Base-by-base conservation (phyloP, 2,329 filamentous ascomycete genomes). In the Phoma sp. region DNA sequence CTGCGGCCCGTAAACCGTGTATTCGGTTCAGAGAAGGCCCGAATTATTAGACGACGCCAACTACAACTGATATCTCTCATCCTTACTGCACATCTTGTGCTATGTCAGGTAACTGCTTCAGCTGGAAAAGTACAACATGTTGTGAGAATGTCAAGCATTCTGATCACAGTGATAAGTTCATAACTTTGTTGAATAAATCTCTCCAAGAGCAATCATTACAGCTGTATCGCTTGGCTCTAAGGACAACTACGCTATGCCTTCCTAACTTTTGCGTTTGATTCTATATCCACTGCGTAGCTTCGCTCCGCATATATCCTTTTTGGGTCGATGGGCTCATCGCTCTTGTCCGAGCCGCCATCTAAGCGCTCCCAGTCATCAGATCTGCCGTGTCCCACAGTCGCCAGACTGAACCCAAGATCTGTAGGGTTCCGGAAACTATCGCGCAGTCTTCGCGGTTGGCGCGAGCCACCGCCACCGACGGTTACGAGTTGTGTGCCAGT, bases 281-380 rank as follows among this genome's bases (percentile, higher is more conserved):
- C 60, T 8, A 62, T 53, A 25, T 62, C 60, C 7, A 61, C 55
- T 7, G 58, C 58, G 27, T 60, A 60, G 18, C 51, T 55, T 25
- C 52, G 52, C 30, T 60, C 59, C 7, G 57, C 47, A 9, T 61
- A 56, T 23, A 59, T 54, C 5, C 46, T 53, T 29, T 60, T 62
- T 1, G 55, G 47, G 4, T 58, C 43, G 22, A 61, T 56, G 5
- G 55, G 53, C 4, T 47, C 50, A 32, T 55, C 48, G 27, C 57
- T 62, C 27, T 52, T 57, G 30, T 65, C 60, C 7, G 58, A 63
- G 3, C 51, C 52, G 2, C 60, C 60, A 35, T 66, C 61, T 14
- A 66, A 39, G n/a, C 50, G 37, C 46, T 66, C 58, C 61, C 63
- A 66, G 1, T 55, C 46, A 24, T 65, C 61, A 4, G 59, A 35